Conservation (phyloP, 73 alveolate genomes). For the Paramecium tetraurelia region DNA sequence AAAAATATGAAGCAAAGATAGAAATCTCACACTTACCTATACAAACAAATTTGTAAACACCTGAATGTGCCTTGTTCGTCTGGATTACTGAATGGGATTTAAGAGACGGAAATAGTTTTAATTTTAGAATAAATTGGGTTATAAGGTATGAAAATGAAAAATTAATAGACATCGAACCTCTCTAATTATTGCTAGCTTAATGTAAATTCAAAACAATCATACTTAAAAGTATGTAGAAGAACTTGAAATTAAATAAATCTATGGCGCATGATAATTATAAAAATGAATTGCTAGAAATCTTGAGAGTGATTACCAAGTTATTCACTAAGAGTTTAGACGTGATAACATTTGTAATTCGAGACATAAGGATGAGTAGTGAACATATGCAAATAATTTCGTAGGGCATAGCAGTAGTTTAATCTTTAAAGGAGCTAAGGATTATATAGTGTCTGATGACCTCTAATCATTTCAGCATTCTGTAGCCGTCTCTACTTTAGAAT, state of each 20-base stretch:
- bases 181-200: neutral
- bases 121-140: neutral
- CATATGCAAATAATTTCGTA: neutral
- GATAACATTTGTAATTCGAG: neutral
- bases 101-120: neutral
- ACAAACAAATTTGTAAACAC: slow-evolving; percentile 5
- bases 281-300: neutral
- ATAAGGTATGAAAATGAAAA: neutral
- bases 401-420: slow-evolving; percentile 27
- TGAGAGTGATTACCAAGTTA: neutral
- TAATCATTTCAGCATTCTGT: neutral
- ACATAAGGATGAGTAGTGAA: slow-evolving; percentile 14
- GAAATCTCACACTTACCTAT: neutral
- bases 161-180: neutral
- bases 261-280: neutral
- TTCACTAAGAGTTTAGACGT: neutral
- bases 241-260: neutral
- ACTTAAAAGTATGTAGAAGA: neutral
- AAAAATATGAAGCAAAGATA: neutral
- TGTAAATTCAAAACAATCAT: slow-evolving; percentile 10
- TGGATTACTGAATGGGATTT: neutral
- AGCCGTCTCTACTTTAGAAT: neutral
- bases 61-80: neutral
- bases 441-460: slow-evolving; percentile 16
- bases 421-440: slow-evolving; percentile 23